A percentile compares a stretch with the other conserved stretches of the same genome.
phyloP scores from a whole-genome alignment of 164 flowering plant species.

The Akebia trifoliata region DNA sequence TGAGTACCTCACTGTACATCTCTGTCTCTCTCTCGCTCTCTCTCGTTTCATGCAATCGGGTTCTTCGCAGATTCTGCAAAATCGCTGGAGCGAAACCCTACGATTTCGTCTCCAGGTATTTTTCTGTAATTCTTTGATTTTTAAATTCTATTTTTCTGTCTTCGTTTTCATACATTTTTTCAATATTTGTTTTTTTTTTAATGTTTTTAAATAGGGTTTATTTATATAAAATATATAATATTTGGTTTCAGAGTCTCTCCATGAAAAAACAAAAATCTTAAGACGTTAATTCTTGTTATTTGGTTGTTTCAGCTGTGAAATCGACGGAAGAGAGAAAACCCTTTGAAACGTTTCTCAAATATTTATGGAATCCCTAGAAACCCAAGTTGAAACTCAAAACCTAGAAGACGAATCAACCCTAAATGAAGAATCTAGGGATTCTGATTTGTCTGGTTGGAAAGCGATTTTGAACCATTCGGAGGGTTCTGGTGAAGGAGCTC shows the following conservation, averaged over 20 bases:
- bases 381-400: slow-evolving; percentile 6
- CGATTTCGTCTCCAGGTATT: slow-evolving; percentile 1
- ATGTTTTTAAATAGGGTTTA: too few relatives aligned
- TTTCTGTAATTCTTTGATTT: not conserved
- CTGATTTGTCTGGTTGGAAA: not conserved
- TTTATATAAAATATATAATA: too few relatives aligned
- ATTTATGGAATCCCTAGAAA: slow-evolving; percentile 21
- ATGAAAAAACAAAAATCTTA: not conserved
- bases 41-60: not conserved
- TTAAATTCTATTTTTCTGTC: not conserved
- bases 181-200: not conserved
- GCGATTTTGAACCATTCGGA: not conserved
- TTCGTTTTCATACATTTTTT: not conserved
- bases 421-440: too few relatives aligned
- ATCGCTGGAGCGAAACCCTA: not conserved
- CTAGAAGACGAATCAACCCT: slow-evolving; percentile 7
- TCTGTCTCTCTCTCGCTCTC: not conserved
- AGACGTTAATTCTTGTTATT: not conserved
- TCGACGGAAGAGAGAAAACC: not conserved
- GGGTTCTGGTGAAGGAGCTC: too few relatives aligned
- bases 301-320: slow-evolving; percentile 9
- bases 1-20: not conserved
- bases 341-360: not conserved
- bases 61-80: not conserved
- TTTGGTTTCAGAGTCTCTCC: slow-evolving; percentile 3